These are phyloP conservation scores for Cystofilobasidium bisporidii DNA, from an alignment of 768 basidiomycete genomes.

Conservation along the genomic window DNA sequence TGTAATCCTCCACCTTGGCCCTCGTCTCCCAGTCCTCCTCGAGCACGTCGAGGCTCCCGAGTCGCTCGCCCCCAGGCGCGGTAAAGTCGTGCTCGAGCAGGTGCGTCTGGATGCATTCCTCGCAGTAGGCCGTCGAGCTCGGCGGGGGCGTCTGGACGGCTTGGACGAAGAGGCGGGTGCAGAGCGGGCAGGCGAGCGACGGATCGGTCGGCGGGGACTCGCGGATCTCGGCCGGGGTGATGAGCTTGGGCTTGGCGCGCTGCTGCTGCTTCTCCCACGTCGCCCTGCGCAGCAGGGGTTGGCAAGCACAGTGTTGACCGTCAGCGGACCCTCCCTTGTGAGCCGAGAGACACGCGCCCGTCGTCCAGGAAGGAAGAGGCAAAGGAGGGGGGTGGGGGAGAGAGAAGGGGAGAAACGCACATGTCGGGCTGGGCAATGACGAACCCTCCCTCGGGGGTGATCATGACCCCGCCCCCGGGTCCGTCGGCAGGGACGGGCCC, in stretches of 20 bases:
- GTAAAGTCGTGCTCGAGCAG: slow-evolving; percentile 89
- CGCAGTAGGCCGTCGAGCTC: slow-evolving; percentile 82
- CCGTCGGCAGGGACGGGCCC: slow-evolving; percentile 43
- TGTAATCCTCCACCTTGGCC: slow-evolving; percentile 66
- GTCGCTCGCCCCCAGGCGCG: slow-evolving; percentile 83
- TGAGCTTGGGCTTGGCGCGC: slow-evolving; percentile 52
- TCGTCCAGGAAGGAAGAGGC: too few species aligned
- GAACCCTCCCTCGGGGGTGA: slow-evolving; percentile 95
- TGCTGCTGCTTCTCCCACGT: slow-evolving; percentile 83
- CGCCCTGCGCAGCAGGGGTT: too few species aligned
- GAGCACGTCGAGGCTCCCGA: slow-evolving; percentile 80
- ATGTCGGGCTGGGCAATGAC: slow-evolving; percentile 93
- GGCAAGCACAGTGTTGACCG: too few species aligned
- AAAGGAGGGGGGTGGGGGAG: background rate
- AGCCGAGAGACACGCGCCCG: too few species aligned
- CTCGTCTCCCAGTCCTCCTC: slow-evolving; percentile 68
- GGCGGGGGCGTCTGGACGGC: slow-evolving; percentile 94
- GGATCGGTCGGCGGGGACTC: slow-evolving; percentile 67
- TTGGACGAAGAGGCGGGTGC: slow-evolving; percentile 85
- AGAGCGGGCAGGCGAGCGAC: slow-evolving; percentile 75
- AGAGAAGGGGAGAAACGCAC: slow-evolving; percentile 48
- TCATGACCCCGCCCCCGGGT: slow-evolving; percentile 77
- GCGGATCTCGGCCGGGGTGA: slow-evolving; percentile 80
- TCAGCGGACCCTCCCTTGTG: too few species aligned
- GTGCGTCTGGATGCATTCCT: slow-evolving; percentile 92